A percentile compares a stretch with the other conserved stretches of the same genome.
Evolutionary conservation across 306 rosid species (phyloP).

Genomic region (Ceratonia siliqua): DNA sequence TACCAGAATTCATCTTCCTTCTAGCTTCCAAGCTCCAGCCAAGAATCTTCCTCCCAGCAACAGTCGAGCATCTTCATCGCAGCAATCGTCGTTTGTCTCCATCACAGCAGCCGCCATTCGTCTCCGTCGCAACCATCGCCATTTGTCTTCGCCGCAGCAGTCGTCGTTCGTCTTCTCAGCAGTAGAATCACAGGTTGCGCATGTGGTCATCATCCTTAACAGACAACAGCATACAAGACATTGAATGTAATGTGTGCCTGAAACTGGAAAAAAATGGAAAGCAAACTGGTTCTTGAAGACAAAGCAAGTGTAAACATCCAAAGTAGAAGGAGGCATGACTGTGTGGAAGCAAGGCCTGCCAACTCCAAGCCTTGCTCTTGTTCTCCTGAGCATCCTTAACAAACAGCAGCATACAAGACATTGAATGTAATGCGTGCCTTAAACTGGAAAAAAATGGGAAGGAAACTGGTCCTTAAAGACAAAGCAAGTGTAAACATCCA

Average conservation of each 20-base stretch:
- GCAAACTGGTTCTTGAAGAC: conserved; percentile 34
- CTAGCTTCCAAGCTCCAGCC: no score
- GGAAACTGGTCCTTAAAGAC: conserved; percentile 34
- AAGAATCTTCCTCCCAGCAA: no score
- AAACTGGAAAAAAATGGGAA: conserved; percentile 36
- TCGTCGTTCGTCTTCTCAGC: no score
- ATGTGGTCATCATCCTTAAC: conserved; percentile 11
- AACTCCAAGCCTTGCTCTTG: conserved; percentile 3
- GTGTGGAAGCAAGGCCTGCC: conserved; percentile 11
- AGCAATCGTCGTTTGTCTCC: no score
- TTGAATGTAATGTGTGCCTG: conserved; percentile 14
- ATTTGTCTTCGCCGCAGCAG: no score
- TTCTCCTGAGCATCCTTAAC: conserved; percentile 25
- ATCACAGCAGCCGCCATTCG: no score
- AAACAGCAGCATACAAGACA: conserved; percentile 7
- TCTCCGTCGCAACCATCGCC: no score
- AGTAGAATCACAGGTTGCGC: conserved; percentile 13
- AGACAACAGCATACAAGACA: conserved; percentile 7
- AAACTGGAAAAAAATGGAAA: conserved; percentile 35
- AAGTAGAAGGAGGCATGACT: conserved; percentile 3
- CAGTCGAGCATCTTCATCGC: no score
- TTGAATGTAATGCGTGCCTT: conserved; percentile 12
- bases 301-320: conserved; percentile 9
- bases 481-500: conserved; percentile 9
- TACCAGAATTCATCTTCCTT: no score